These are phyloP conservation scores for Neonectria neomacrospora DNA, from an alignment of 2,329 filamentous ascomycete species.

Conservation along the genomic window DNA sequence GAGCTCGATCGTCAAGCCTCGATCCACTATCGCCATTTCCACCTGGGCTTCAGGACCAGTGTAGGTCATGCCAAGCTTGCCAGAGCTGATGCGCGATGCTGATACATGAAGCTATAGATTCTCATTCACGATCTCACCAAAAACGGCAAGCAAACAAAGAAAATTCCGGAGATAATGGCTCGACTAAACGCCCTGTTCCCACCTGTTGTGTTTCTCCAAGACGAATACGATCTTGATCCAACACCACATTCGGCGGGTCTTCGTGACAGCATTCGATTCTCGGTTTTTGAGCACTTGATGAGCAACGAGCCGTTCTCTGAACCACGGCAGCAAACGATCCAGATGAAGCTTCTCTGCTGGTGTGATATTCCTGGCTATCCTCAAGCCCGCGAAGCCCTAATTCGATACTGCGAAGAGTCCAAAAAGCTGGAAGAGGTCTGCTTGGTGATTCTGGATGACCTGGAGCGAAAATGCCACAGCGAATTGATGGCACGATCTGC, in stretches of 20 bases:
- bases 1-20: conserved; percentile 46
- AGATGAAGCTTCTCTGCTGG: conserved; percentile 48
- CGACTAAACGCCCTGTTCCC: conserved; percentile 52
- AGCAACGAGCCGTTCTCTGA: conserved; percentile 34
- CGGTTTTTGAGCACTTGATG: conserved; percentile 50
- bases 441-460: conserved; percentile 37
- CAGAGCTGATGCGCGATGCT: background rate
- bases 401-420: conserved; percentile 48
- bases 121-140: conserved; percentile 41
- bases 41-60: conserved; percentile 49
- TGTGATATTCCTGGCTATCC: conserved; percentile 48
- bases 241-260: conserved; percentile 47
- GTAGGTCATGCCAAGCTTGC: conserved; percentile 39
- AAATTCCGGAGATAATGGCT: conserved; percentile 46
- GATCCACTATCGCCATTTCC: conserved; percentile 45
- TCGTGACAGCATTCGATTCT: conserved; percentile 51
- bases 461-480: conserved; percentile 23
- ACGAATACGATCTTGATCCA: conserved; percentile 40
- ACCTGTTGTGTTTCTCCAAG: conserved; percentile 35
- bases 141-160: conserved; percentile 20
- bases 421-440: conserved; percentile 50
- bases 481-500: conserved; percentile 9
- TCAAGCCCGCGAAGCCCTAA: conserved; percentile 44
- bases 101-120: conserved; percentile 36
- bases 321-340: conserved; percentile 40